Evolutionary conservation across 495 filamentous ascomycete genomes (phyloP), one percentile per base, ranked within the genome.

Genomic region (Wilcoxina mikolae): DNA sequence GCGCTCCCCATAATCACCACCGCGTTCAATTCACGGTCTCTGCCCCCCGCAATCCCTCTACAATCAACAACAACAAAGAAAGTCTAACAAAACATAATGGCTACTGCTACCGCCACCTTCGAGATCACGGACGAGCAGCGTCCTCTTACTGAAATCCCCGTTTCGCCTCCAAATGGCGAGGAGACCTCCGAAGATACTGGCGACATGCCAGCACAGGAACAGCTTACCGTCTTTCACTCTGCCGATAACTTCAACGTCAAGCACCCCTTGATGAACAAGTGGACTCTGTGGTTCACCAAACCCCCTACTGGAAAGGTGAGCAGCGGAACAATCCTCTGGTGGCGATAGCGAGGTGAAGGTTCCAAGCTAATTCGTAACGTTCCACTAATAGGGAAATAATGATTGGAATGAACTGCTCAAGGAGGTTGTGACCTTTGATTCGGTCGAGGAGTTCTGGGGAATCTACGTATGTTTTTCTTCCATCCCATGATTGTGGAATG

Each of bases 241-340:
- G 80, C 87, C 48, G 84, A 95, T 50, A 94, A 95, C 74, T 98
- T 98, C 78, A 96, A 93, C 65, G 89, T 95, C 67, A 96, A 96
- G 74, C 91, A 98, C 68, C 89, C 88, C 38, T 73, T 98, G 48
- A 87, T 91, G 78, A 82, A 94, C 72, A 81, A 84, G 63, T 98
- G 91, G 91, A 96, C 93, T 20, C 74, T 98, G 48, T 98, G 91
- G 91, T 98, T 96, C 73, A 98, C 91, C 65, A 98, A 98, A 76
- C 91, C 91, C 27, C 86, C 91, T 31, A 91, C 83, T 68, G 88
- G 87, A 70, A 96, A 94, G 84, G 91, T 94, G 64, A 49, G 77
- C 52, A 17, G 47, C 20, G 29, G 24, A n/a, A n/a, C n/a, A n/a
- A n/a, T n/a, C n/a, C n/a, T n/a, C n/a, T n/a, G n/a, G n/a, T n/a